Conservation (phyloP, 805 yeast species). For the Kodamaea fukazawae region DNA sequence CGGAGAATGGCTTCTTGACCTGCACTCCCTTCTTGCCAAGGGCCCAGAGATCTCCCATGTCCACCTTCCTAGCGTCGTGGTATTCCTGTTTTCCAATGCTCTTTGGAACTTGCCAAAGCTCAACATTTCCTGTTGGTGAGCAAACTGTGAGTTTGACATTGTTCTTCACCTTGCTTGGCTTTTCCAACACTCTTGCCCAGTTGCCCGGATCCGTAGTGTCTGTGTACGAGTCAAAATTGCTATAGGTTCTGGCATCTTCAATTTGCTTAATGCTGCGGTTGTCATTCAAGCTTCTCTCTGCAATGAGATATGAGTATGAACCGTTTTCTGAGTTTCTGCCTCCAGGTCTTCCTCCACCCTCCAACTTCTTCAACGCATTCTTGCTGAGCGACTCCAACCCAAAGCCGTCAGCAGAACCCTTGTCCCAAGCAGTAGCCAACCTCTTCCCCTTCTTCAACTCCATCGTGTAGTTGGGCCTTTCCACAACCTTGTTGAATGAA, state of each 20-base stretch:
- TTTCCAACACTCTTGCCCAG: conserved; percentile 72
- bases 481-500: conserved; percentile 64
- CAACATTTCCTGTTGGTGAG: conserved; percentile 74
- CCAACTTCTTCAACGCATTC: conserved; percentile 32
- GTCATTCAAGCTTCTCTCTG: conserved; percentile 55
- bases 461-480: conserved; percentile 74
- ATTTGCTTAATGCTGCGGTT: conserved; percentile 37
- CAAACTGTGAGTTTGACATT: conserved; percentile 81
- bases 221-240: conserved; percentile 18
- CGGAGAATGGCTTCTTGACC: conserved; percentile 30
- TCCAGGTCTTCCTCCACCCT: conserved; percentile 77
- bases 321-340: conserved; percentile 71
- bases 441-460: conserved; percentile 82
- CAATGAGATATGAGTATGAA: conserved; percentile 69
- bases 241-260: conserved; percentile 33
- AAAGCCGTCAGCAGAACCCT: conserved; percentile 49
- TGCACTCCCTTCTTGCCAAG: conserved; percentile 34
- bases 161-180: conserved; percentile 75
- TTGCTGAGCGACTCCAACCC: conserved; percentile 44
- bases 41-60: conserved; percentile 88
- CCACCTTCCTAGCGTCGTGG: conserved; percentile 86
- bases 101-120: conserved; percentile 84
- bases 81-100: conserved; percentile 70
- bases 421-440: conserved; percentile 71
- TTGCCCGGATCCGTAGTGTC: conserved; percentile 29